These are phyloP conservation scores for Allium cepa DNA, from an alignment of 106 monocot genomes.

Conservation along the genomic window DNA sequence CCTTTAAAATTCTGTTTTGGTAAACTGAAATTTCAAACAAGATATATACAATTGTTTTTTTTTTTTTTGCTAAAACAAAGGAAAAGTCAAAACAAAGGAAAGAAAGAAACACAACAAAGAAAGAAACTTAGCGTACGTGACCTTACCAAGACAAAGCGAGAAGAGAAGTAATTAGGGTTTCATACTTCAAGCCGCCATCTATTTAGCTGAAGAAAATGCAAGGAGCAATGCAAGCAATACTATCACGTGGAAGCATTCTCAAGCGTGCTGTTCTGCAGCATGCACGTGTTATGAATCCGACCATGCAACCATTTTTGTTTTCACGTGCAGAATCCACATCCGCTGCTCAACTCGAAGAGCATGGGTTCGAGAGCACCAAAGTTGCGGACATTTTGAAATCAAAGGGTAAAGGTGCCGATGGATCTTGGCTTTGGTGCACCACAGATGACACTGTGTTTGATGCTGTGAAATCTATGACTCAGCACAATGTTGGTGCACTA, in stretches of 20 bases:
- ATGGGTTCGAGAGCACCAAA: slow-evolving; percentile 73
- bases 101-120: no score
- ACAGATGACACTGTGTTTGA: slow-evolving; percentile 67
- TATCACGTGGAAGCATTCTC: slow-evolving; percentile 31
- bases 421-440: slow-evolving; percentile 78
- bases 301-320: slow-evolving; percentile 19
- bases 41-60: no score
- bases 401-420: slow-evolving; percentile 74
- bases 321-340: slow-evolving; percentile 36
- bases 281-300: slow-evolving; percentile 21
- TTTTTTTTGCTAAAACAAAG: no score
- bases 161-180: slow-evolving; percentile 4
- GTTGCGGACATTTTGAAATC: slow-evolving; percentile 49
- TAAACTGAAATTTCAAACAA: no score
- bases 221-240: slow-evolving; percentile 33
- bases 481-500: slow-evolving; percentile 92
- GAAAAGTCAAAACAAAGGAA: no score
- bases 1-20: no score
- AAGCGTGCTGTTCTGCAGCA: slow-evolving; percentile 32
- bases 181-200: slow-evolving; percentile 6
- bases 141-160: not conserved
- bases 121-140: not conserved
- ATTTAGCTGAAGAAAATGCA: slow-evolving; percentile 28
- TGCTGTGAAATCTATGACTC: slow-evolving; percentile 89
- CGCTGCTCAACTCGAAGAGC: slow-evolving; percentile 46